Percentiles rank a stretch among this genome's conserved stretches.
phyloP scores from a whole-genome alignment of 2,329 filamentous ascomycete genomes.

The Phoma sp. region DNA sequence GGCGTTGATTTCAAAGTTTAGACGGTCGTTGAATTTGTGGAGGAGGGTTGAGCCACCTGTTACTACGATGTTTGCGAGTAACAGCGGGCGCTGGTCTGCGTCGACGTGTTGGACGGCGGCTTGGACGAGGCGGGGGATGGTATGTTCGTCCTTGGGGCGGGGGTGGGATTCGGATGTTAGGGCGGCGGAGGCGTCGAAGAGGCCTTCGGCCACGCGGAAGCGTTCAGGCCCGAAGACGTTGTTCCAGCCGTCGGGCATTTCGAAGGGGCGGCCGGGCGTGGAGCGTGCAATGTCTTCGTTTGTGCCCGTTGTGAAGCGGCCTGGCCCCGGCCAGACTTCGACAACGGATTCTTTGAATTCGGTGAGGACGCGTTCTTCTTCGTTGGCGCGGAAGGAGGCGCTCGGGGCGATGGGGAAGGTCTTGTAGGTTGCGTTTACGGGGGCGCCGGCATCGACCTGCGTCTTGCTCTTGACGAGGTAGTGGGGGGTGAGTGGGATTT shows the following conservation, averaged over 20 bases:
- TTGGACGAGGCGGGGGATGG: constrained; percentile 83
- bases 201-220: constrained; percentile 83
- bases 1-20: constrained; percentile 81
- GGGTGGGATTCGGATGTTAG: constrained; percentile 61
- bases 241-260: constrained; percentile 97
- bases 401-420: constrained; percentile 68
- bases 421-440: constrained; percentile 77
- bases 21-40: constrained; percentile 88
- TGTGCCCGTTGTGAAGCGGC: constrained; percentile 63
- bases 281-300: constrained; percentile 79
- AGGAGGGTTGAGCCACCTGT: constrained; percentile 88
- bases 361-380: constrained; percentile 91
- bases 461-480: constrained; percentile 89
- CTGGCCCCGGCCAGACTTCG: constrained; percentile 87
- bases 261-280: constrained; percentile 85
- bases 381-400: constrained; percentile 79
- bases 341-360: constrained; percentile 99
- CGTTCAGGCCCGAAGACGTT: constrained; percentile 91
- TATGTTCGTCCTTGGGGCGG: constrained; percentile 73
- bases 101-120: constrained; percentile 81
- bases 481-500: constrained; percentile 80
- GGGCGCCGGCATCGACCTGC: constrained; percentile 83
- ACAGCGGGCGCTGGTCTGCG: constrained; percentile 82
- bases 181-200: constrained; percentile 87
- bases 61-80: constrained; percentile 90